A percentile compares a stretch with the other conserved stretches of the same genome.
Conservation (phyloP, 306 rosid species). For the Morella rubra region DNA sequence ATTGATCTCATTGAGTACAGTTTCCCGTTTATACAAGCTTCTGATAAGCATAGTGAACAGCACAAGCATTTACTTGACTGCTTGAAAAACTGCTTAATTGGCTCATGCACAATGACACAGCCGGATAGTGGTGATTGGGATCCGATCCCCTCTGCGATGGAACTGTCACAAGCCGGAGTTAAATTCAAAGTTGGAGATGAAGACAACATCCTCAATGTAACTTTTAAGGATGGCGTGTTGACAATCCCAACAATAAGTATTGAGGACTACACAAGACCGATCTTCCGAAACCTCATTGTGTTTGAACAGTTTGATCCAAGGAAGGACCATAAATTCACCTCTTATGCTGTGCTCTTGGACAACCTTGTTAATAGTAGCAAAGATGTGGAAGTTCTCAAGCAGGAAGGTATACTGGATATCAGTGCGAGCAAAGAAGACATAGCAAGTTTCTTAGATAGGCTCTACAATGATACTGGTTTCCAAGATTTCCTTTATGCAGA, state of each 20-base stretch:
- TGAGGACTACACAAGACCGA: neutral
- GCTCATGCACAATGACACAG: neutral
- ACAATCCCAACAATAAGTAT: neutral
- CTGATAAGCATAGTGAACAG: neutral
- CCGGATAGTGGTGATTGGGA: fast-evolving
- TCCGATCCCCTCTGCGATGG: neutral
- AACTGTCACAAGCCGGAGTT: neutral
- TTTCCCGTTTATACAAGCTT: neutral
- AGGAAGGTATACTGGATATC: neutral
- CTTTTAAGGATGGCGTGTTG: neutral
- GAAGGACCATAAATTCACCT: neutral
- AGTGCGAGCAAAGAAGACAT: neutral
- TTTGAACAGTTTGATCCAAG: neutral
- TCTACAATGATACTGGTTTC: neutral
- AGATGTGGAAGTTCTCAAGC: neutral
- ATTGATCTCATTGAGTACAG: neutral
- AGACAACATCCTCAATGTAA: neutral
- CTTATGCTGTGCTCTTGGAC: neutral
- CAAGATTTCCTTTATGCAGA: no score
- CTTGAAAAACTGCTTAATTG: neutral
- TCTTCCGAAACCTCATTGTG: neutral
- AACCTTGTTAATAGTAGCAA: neutral
- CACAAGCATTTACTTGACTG: neutral
- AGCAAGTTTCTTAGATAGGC: neutral
- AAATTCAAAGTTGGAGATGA: neutral